Conservation (phyloP, 345 rosid species). For the Camelina neglecta region DNA sequence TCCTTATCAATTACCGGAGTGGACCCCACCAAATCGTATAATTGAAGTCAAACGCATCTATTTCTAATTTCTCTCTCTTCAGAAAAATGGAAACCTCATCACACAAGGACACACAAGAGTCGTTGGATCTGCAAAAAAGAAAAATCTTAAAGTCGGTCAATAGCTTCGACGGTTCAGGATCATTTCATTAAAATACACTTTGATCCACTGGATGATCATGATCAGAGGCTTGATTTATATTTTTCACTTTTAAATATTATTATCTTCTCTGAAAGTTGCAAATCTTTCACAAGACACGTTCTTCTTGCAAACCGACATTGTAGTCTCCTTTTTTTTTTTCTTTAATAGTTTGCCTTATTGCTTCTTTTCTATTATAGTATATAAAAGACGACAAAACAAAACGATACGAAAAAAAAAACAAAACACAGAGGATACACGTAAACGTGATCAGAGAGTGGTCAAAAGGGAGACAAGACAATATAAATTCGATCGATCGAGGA, state of each 20-base stretch:
- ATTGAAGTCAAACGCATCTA: slow-evolving; percentile 34
- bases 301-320: slow-evolving; percentile 39
- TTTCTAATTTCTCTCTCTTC: neutral
- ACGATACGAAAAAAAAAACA: neutral
- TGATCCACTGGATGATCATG: neutral
- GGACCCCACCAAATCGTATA: slow-evolving; percentile 40
- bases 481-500: slow-evolving; percentile 4
- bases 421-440: slow-evolving; percentile 1
- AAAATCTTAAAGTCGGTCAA: slow-evolving; percentile 25
- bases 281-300: slow-evolving; percentile 22
- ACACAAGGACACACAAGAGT: neutral
- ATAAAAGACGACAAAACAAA: slow-evolving; percentile 22
- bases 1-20: slow-evolving; percentile 15
- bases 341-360: slow-evolving; percentile 16
- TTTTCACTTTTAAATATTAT: slow-evolving; percentile 18
- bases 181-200: neutral
- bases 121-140: slow-evolving; percentile 22
- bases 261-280: slow-evolving; percentile 13
- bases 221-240: neutral
- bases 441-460: slow-evolving; percentile 25
- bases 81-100: neutral
- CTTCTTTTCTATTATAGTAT: neutral
- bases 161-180: slow-evolving; percentile 14
- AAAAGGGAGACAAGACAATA: slow-evolving; percentile 1
- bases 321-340: slow-evolving; percentile 24